Evolutionary conservation across 176 grass and related monocot species (phyloP).

Genomic region (Ananas comosus): DNA sequence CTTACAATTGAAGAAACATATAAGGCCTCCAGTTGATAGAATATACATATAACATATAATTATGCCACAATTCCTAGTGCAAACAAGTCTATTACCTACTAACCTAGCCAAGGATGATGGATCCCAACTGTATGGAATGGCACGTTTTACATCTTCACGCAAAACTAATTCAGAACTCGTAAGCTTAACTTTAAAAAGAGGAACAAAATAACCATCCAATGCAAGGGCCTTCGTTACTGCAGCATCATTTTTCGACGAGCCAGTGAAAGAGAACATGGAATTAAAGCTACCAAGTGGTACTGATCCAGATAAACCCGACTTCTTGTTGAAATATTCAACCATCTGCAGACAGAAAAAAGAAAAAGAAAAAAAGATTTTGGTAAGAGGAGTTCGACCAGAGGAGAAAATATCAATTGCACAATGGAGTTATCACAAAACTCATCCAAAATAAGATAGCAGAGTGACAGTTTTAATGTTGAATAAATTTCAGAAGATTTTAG

Average conservation of each 20-base stretch:
- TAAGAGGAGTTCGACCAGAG: background rate
- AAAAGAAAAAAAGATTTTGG: slow-evolving; percentile 2
- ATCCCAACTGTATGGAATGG: slow-evolving; percentile 79
- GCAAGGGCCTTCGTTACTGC: slow-evolving; percentile 75
- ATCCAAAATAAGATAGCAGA: background rate
- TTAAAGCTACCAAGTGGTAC: slow-evolving; percentile 91
- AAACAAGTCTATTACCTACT: slow-evolving; percentile 98
- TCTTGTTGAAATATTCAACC: slow-evolving; percentile 89
- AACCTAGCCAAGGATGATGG: slow-evolving; percentile 94
- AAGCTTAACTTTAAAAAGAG: slow-evolving; percentile 51
- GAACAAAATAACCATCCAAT: slow-evolving; percentile 58
- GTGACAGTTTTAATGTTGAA: background rate
- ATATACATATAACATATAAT: background rate
- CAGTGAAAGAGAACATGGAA: slow-evolving; percentile 86
- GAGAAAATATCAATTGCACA: background rate
- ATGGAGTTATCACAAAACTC: background rate
- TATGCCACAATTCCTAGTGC: slow-evolving; percentile 40
- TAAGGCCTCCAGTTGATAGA: slow-evolving; percentile 2
- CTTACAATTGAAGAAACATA: slow-evolving; percentile 4
- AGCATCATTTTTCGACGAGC: slow-evolving; percentile 69
- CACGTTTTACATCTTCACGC: slow-evolving; percentile 43
- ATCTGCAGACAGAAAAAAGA: slow-evolving; percentile 41
- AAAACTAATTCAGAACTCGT: slow-evolving; percentile 37
- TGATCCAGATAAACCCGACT: slow-evolving; percentile 49
- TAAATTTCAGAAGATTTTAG: no score